Percentiles rank a stretch among this genome's conserved stretches.
These are phyloP conservation scores for Aureobasidium sp. DNA, from an alignment of 2,329 filamentous ascomycete genomes.

Conservation along the genomic window DNA sequence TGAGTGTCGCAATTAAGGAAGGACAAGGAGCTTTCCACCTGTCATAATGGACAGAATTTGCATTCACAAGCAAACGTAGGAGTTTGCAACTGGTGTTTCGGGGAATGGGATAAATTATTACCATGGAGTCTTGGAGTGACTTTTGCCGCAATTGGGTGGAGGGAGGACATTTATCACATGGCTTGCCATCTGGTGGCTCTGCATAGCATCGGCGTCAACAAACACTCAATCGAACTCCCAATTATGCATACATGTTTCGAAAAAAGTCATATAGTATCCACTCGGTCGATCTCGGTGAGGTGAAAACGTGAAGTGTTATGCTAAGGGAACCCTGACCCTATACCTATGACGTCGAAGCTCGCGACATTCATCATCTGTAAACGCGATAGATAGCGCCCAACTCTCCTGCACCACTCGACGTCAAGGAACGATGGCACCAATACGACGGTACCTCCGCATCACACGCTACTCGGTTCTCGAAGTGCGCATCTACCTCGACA, in stretches of 20 bases:
- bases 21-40: constrained; percentile 97
- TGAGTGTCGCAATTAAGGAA: constrained; percentile 83
- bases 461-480: constrained; percentile 93
- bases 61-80: background rate
- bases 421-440: constrained; percentile 61
- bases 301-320: background rate
- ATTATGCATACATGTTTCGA: background rate
- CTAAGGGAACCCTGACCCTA: background rate
- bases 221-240: background rate
- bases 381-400: background rate
- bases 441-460: constrained; percentile 83
- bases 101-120: background rate
- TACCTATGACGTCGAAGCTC: background rate
- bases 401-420: background rate
- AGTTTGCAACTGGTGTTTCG: background rate
- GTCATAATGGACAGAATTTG: constrained; percentile 20
- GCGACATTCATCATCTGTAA: background rate
- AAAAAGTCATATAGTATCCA: background rate
- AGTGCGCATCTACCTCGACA: constrained; percentile 91
- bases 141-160: background rate
- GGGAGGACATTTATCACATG: background rate
- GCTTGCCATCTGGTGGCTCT: background rate
- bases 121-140: background rate
- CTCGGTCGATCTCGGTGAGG: background rate
- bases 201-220: constrained; percentile 7